Evolutionary conservation across 345 rosid genomes (phyloP), one percentile per base, ranked within the genome.

Genomic region (Carallia pectinifolia): DNA sequence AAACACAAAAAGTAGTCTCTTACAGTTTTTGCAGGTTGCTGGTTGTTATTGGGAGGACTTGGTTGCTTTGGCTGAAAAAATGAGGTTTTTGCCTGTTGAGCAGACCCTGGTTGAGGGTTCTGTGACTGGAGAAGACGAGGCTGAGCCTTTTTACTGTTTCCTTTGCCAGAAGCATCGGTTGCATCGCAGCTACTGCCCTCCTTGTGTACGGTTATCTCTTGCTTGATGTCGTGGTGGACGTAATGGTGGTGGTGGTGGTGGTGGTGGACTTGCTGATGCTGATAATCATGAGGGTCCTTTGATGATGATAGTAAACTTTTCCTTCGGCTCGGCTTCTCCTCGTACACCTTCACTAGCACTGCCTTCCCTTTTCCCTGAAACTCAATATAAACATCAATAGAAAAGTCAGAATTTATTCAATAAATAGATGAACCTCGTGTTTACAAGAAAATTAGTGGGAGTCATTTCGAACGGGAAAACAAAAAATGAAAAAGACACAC

Each of bases 131-230:
- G 79, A 54, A 85, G 91, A 65, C 12, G 10, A 15, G 85, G 87
- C 80, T 82, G 75, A 30, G 89, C 85, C 63, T 75, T 85, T 63
- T 86, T 79, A 58, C 66, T 58, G 47, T 66, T 69, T 34, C 85
- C 83, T 71, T 79, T 77, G 53, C 68, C 76, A 23, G 62, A 47
- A 53, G 47, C 10, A 9, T 40, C 7, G 12, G 47, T 40, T 12
- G 47, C 12, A 40, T 40, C 2, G 47, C 47, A 40, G 47, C 47
- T 12, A 40, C 37, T 64, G 13, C 60, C 66, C 2, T 56, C 37
- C n/a, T 37, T 59, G 12, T 60, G 39, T 17, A 18, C 9, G 17
- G 48, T 58, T 48, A 47, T 37, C 69, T 54, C 76, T 55, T 68
- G 56, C 31, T 62, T 65, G 65, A 3, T 40, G 30, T 12, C 30